Conservation (phyloP, 768 basidiomycete genomes). For the Strobilomyces echinocephalus region DNA sequence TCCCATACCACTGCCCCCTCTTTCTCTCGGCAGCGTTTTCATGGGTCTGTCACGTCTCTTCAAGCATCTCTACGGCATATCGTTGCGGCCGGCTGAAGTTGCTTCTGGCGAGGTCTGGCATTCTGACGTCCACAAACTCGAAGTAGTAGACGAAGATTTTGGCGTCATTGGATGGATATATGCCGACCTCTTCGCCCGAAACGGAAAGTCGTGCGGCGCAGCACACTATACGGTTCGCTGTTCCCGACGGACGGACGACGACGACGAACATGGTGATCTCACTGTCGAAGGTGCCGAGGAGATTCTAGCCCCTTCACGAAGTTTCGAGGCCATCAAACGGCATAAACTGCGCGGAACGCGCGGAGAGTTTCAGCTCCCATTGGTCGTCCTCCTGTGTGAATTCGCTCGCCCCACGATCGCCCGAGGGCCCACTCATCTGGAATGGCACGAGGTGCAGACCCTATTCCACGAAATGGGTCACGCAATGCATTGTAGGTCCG, state of each 20-base stretch:
- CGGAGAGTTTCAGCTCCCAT: slow-evolving; percentile 80
- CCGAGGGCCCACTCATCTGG: slow-evolving; percentile 67
- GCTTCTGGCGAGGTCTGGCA: slow-evolving; percentile 87
- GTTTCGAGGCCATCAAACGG: slow-evolving; percentile 62
- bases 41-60: slow-evolving; percentile 90
- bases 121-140: slow-evolving; percentile 79
- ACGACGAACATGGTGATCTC: slow-evolving; percentile 71
- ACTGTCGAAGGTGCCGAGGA: slow-evolving; percentile 35
- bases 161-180: slow-evolving; percentile 94
- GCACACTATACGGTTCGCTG: slow-evolving; percentile 98
- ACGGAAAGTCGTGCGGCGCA: slow-evolving; percentile 84
- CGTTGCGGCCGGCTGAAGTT: slow-evolving; percentile 65
- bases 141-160: slow-evolving; percentile 85
- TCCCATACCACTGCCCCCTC: slow-evolving; percentile 65
- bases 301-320: slow-evolving; percentile 44
- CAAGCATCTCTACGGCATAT: slow-evolving; percentile 80
- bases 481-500: slow-evolving; percentile 94
- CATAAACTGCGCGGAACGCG: slow-evolving; percentile 55
- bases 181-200: slow-evolving; percentile 81
- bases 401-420: slow-evolving; percentile 61
- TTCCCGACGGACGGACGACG: slow-evolving; percentile 87
- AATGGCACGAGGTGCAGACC: slow-evolving; percentile 92
- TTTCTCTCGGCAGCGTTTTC: slow-evolving; percentile 88
- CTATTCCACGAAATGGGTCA: slow-evolving; percentile 99
- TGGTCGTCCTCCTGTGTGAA: slow-evolving; percentile 89